Conservation (phyloP, 768 basidiomycete genomes). For the Lentinula guzmanii region DNA sequence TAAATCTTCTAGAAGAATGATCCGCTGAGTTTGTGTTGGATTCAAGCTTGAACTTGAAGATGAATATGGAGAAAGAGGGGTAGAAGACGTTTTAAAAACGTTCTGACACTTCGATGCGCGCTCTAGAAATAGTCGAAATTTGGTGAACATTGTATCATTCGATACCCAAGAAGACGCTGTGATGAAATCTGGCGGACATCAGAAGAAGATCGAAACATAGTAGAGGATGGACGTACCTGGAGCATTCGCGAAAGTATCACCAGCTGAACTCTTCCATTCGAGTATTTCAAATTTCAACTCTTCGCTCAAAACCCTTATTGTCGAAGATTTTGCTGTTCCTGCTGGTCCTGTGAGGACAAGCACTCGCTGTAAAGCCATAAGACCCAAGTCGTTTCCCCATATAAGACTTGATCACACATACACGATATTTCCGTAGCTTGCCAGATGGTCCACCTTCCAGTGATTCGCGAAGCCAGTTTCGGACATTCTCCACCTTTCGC, state of each 20-base stretch:
- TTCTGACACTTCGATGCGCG: constrained; percentile 58
- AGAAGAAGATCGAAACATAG: background rate
- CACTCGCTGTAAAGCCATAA: constrained; percentile 50
- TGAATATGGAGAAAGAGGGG: background rate
- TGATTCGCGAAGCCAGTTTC: constrained; percentile 69
- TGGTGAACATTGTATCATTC: constrained; percentile 37
- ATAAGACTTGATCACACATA: constrained; percentile 27
- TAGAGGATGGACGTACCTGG: background rate
- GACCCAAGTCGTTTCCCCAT: background rate
- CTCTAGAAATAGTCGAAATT: constrained; percentile 71
- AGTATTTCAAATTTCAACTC: constrained; percentile 77
- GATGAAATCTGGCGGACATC: background rate
- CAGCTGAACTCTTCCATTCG: constrained; percentile 77
- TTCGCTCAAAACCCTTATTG: constrained; percentile 63
- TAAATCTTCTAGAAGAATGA: constrained; percentile 84
- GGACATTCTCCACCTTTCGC: constrained; percentile 72
- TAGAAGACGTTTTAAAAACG: constrained; percentile 31
- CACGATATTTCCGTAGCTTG: constrained; percentile 67
- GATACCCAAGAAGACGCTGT: background rate
- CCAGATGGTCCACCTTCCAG: constrained; percentile 64
- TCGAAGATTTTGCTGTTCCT: constrained; percentile 87
- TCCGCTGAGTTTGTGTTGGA: constrained; percentile 21
- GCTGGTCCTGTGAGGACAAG: constrained; percentile 84
- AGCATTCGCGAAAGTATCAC: constrained; percentile 27
- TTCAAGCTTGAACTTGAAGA: constrained; percentile 6